Base-by-base conservation (phyloP, 2,329 filamentous ascomycete genomes). In the Bipolaris sorokiniana region DNA sequence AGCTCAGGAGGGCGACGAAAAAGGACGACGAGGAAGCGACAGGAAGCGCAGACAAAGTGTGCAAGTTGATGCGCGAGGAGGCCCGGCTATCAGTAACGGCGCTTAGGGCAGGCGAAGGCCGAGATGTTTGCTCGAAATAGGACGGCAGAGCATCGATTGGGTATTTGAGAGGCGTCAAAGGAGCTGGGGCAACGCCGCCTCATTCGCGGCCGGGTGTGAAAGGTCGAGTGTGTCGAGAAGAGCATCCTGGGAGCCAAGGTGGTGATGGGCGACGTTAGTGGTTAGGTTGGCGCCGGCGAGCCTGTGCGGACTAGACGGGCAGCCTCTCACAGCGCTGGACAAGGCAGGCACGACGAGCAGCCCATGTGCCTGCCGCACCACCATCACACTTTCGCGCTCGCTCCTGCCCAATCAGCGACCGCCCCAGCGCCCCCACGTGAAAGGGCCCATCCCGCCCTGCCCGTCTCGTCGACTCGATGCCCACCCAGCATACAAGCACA, bases 61-160 rank as follows among this genome's bases (percentile, higher is more conserved):
- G 70, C 20, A 9, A 65, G 61, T 54, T 64, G 66, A 69, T 65
- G 72, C 66, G 67, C 66, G 64, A 68, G 70, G 69, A 65, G 51
- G 62, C 57, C 61, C 57, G 66, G 72, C 69, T 73, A 75, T 76
- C 70, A 76, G 67, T 61, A 66, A 62, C 61, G 72, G 74, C 73
- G 74, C 74, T 76, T 76, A 76, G 61, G 58, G 61, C 61, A 63
- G 68, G 59, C 65, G 66, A 38, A 38, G 56, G 64, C 41, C 68
- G 58, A 69, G 67, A 71, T 71, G 67, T 64, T 62, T 66, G 68
- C 69, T 74, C 65, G 74, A 72, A 75, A 75, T 73, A 75, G 74
- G 66, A 69, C 40, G 65, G 54, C 62, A 49, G 38, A 61, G 64
- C 64, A 71, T 50, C 60, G 66, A 64, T 65, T 62, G 58, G 68